Conservation (phyloP, 257 asterid species). For the Solanum paucissectum region DNA sequence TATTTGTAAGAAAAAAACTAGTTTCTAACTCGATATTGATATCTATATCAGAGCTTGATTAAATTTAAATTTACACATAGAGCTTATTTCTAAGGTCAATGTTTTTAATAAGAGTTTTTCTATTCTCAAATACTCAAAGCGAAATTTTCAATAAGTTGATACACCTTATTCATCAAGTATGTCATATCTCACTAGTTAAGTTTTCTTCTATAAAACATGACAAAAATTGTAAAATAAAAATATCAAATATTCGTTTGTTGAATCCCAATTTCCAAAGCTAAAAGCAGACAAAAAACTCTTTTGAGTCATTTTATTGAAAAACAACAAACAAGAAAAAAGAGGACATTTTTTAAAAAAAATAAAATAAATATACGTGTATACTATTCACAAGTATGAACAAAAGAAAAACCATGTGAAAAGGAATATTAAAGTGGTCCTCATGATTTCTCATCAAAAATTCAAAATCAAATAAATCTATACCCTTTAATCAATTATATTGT, state of each 20-base stretch:
- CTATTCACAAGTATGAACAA: background rate
- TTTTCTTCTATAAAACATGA: background rate
- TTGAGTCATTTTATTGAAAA: background rate
- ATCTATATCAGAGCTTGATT: background rate
- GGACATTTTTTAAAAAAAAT: background rate
- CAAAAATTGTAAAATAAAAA: background rate
- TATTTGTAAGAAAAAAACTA: background rate
- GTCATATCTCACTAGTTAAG: background rate
- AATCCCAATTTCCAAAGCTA: background rate
- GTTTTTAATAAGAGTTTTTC: background rate
- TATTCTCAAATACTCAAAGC: background rate
- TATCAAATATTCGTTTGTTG: background rate
- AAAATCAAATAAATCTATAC: background rate
- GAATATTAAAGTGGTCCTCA: background rate
- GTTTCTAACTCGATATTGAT: accelerated
- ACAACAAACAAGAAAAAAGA: background rate
- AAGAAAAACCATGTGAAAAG: background rate
- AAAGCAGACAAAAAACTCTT: background rate
- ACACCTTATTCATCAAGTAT: background rate
- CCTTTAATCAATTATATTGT: background rate
- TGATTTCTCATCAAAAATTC: background rate
- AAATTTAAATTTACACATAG: accelerated
- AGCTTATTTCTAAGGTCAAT: accelerated
- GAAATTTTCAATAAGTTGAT: background rate
- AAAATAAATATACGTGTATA: background rate